Percentiles rank a stretch among this genome's conserved stretches.
Conservation (phyloP, 108 stramenopile species). For the Fragilariopsis cylindrus region DNA sequence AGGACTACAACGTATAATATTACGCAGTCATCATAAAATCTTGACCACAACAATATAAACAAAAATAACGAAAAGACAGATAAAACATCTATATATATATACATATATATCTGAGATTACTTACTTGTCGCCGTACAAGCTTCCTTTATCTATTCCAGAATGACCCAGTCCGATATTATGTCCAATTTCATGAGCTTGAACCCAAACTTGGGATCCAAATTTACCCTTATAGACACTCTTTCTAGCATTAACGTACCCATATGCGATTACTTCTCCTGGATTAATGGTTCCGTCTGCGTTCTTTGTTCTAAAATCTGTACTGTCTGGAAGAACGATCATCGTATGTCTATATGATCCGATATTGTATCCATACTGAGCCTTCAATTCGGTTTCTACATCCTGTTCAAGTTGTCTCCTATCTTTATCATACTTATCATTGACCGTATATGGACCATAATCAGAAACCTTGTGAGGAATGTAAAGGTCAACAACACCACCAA, state of each 20-base stretch:
- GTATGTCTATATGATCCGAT: neutral
- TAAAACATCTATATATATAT: no score
- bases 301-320: constrained; percentile 1
- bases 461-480: neutral
- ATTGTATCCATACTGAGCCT: neutral
- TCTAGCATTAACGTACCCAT: neutral
- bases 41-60: no score
- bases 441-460: constrained; percentile 12
- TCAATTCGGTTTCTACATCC: neutral
- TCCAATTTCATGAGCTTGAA: constrained; percentile 65
- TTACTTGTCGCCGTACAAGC: no score
- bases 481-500: constrained; percentile 4
- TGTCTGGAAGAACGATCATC: neutral
- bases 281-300: neutral
- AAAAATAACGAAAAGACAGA: no score
- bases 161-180: neutral
- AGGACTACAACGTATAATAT: no score
- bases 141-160: no score
- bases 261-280: neutral
- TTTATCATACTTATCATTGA: neutral
- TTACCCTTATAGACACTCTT: neutral
- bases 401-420: constrained; percentile 2
- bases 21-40: no score
- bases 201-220: constrained; percentile 1
- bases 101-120: no score